A percentile compares a stretch with the other conserved stretches of the same genome.
Conservation (phyloP, 1,284 basidiomycete genomes). For the Porodaedalea pini region DNA sequence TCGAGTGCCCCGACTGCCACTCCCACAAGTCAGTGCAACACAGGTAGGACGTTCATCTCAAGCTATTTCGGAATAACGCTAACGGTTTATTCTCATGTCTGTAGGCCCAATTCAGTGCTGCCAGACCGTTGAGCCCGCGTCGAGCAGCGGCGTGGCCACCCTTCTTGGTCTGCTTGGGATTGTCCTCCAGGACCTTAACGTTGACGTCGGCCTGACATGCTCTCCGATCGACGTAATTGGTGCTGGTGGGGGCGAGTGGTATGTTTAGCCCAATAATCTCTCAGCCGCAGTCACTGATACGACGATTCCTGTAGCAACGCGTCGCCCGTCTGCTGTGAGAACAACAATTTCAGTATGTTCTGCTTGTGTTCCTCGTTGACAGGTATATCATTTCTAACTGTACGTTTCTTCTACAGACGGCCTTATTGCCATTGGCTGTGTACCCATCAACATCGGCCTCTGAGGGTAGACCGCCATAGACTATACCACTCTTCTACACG, state of each 20-base stretch:
- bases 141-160: background rate
- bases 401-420: slow-evolving; percentile 28
- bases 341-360: slow-evolving; percentile 27
- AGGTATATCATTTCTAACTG: background rate
- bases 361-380: background rate
- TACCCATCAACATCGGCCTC: slow-evolving; percentile 37
- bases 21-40: slow-evolving; percentile 27
- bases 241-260: slow-evolving; percentile 25
- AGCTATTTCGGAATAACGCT: background rate
- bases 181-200: slow-evolving; percentile 25
- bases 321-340: slow-evolving; percentile 31
- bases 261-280: background rate
- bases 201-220: slow-evolving; percentile 29
- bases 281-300: background rate
- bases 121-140: slow-evolving; percentile 27
- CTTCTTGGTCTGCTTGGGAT: slow-evolving; percentile 25
- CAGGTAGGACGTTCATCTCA: slow-evolving; percentile 19
- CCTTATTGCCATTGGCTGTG: slow-evolving; percentile 38
- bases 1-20: slow-evolving; percentile 4
- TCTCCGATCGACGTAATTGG: slow-evolving; percentile 28
- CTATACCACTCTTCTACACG: background rate
- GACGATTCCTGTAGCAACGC: slow-evolving; percentile 18
- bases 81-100: background rate
- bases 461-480: slow-evolving; percentile 19
- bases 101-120: slow-evolving; percentile 29